Conservation (phyloP, 2,329 filamentous ascomycete genomes). For the Canariomyces notabilis region DNA sequence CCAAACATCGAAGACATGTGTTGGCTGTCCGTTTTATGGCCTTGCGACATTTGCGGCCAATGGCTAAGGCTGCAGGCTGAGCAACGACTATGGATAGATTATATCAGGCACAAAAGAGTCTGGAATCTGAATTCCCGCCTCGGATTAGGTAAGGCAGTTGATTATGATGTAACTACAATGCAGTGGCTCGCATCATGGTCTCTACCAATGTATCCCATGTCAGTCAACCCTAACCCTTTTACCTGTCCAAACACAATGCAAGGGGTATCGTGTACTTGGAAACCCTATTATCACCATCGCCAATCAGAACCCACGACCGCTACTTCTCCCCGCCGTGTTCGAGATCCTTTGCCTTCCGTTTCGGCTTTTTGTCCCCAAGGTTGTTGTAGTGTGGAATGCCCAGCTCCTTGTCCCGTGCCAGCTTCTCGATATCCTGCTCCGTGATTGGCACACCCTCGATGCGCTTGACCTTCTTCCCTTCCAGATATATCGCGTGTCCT, state of each 20-base stretch:
- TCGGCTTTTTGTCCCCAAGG: conserved; percentile 46
- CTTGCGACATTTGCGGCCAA: background rate
- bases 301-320: no score
- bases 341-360: conserved; percentile 33
- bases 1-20: background rate
- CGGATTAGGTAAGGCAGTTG: background rate
- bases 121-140: background rate
- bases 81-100: background rate
- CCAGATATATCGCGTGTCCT: conserved; percentile 64
- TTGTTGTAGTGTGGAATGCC: conserved; percentile 58
- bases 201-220: background rate
- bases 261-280: conserved; percentile 10
- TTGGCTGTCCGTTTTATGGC: background rate
- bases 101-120: background rate
- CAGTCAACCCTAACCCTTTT: background rate
- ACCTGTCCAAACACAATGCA: background rate
- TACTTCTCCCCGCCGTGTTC: conserved; percentile 29
- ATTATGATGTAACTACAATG: no score
- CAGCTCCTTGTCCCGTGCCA: conserved; percentile 48
- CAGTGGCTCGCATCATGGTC: no score
- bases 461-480: conserved; percentile 66
- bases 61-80: background rate
- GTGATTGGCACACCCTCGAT: conserved; percentile 66
- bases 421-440: conserved; percentile 46
- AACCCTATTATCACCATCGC: no score